These are phyloP conservation scores for Pichia sp. DNA, from an alignment of 1,139 yeast genomes.

Conservation along the genomic window DNA sequence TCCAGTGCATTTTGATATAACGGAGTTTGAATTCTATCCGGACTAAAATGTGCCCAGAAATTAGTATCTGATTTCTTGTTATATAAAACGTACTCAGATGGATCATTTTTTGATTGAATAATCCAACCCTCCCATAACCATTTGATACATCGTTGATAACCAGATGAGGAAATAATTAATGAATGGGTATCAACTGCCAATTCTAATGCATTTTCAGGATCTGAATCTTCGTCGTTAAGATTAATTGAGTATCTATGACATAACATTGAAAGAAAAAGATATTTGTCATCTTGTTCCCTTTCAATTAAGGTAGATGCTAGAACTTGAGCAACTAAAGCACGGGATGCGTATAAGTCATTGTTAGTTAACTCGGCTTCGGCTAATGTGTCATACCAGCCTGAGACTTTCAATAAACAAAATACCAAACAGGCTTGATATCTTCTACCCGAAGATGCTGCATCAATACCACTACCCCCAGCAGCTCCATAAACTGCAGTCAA, in stretches of 20 bases:
- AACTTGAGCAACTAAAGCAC: constrained; percentile 66
- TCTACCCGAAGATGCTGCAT: constrained; percentile 46
- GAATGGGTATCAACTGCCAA: constrained; percentile 84
- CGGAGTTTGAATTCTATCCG: constrained; percentile 80
- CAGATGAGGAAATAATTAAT: constrained; percentile 66
- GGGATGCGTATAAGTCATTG: constrained; percentile 51
- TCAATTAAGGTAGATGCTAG: constrained; percentile 69
- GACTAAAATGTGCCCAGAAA: constrained; percentile 65
- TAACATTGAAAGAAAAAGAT: constrained; percentile 66
- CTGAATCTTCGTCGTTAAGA: constrained; percentile 54
- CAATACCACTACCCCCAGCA: constrained; percentile 74
- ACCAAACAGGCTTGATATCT: constrained; percentile 63
- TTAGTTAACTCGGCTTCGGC: constrained; percentile 59
- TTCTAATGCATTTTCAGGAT: constrained; percentile 68
- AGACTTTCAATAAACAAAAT: constrained; percentile 67
- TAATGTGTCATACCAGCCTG: constrained; percentile 68
- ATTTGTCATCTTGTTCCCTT: constrained; percentile 48
- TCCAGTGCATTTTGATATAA: constrained; percentile 71
- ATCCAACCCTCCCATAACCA: constrained; percentile 97
- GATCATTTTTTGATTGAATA: constrained; percentile 64
- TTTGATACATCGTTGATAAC: constrained; percentile 78
- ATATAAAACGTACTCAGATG: constrained; percentile 61
- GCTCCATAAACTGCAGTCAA: constrained; percentile 58
- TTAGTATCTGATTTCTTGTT: constrained; percentile 51
- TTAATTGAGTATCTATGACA: constrained; percentile 70